These are phyloP conservation scores for Amaranthus cruentus DNA, from an alignment of 148 eudicot genomes.

Conservation along the genomic window DNA sequence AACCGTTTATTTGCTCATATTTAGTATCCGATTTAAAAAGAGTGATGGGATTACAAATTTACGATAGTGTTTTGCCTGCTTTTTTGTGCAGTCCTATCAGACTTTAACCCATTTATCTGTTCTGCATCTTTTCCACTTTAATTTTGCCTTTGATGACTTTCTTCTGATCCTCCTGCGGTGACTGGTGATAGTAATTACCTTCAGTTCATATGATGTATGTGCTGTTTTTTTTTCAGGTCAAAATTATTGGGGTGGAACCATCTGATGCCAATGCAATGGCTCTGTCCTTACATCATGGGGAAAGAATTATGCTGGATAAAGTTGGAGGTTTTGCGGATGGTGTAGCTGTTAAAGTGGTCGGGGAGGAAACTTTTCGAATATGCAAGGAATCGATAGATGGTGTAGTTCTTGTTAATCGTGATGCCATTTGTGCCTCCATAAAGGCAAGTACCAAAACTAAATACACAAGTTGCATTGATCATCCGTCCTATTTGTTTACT, in stretches of 20 bases:
- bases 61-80: background rate
- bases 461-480: background rate
- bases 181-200: background rate
- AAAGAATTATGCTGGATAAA: conserved; percentile 72
- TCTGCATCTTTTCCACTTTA: background rate
- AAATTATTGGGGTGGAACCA: conserved; percentile 94
- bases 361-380: conserved; percentile 82
- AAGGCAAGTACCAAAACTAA: conserved; percentile 44
- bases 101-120: background rate
- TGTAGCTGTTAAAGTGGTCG: conserved; percentile 95
- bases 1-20: background rate
- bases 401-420: conserved; percentile 92
- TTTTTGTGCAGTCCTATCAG: too few relatives aligned
- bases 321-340: conserved; percentile 99
- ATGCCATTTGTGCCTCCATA: conserved; percentile 98
- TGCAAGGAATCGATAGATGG: conserved; percentile 88
- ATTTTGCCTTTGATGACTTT: background rate
- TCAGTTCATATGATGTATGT: conserved; percentile 1
- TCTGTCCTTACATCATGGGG: conserved; percentile 78
- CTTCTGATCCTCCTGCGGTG: background rate
- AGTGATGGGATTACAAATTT: background rate
- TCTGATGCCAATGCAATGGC: conserved; percentile 98
- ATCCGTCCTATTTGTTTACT: background rate
- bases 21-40: background rate
- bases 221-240: conserved; percentile 40